These are phyloP conservation scores for Brassica nigra DNA, from an alignment of 345 rosid genomes.

Conservation along the genomic window DNA sequence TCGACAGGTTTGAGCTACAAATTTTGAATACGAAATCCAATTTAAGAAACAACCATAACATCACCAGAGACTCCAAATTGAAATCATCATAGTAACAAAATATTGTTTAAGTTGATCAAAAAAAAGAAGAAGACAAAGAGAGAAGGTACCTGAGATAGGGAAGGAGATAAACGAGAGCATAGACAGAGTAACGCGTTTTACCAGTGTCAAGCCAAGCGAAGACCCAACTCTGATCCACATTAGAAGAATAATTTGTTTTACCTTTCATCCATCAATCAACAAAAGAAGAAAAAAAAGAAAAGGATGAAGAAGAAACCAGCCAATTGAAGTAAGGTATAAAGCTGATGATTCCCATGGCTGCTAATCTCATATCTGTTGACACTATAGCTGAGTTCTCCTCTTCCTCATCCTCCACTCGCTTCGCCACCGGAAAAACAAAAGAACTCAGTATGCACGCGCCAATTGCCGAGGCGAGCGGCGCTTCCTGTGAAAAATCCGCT, in stretches of 20 bases:
- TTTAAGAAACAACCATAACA: not conserved
- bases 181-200: slow-evolving; percentile 73
- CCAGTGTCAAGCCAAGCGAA: slow-evolving; percentile 98
- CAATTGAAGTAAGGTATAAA: slow-evolving; percentile 96
- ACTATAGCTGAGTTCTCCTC: slow-evolving; percentile 53
- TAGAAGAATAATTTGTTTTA: not conserved
- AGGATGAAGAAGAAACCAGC: slow-evolving; percentile 55
- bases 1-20: slow-evolving; percentile 73
- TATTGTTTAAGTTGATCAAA: not conserved
- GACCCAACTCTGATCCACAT: slow-evolving; percentile 71
- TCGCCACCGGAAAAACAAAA: slow-evolving; percentile 55
- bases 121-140: not conserved
- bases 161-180: slow-evolving; percentile 73
- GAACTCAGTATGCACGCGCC: slow-evolving; percentile 81
- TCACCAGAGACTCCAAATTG: not conserved
- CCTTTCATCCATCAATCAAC: too few species aligned
- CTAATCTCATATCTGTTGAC: slow-evolving; percentile 71
- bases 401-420: slow-evolving; percentile 37
- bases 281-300: too few species aligned
- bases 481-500: slow-evolving; percentile 68
- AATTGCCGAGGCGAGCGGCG: slow-evolving; percentile 70
- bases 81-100: not conserved
- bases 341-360: slow-evolving; percentile 91
- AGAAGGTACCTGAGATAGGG: slow-evolving; percentile 70
- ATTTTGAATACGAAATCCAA: not conserved